phyloP scores from a whole-genome alignment of 2,329 filamentous ascomycete genomes.

The Ophiostoma australiae region DNA sequence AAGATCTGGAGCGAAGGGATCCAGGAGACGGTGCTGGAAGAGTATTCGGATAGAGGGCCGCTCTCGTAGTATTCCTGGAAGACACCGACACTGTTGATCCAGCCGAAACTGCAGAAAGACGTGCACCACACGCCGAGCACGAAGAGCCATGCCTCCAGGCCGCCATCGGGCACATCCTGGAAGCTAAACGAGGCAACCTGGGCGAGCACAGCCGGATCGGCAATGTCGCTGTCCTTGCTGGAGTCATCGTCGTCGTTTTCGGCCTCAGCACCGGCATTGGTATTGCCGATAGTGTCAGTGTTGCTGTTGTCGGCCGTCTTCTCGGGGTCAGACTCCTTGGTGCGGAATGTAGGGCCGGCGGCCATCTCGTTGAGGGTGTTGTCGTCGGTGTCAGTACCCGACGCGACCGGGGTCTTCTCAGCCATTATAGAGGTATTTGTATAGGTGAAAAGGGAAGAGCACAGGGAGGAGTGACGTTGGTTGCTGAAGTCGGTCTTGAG shows the following conservation, averaged over 20 bases:
- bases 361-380: constrained; percentile 18
- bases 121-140: constrained; percentile 41
- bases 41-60: constrained; percentile 44
- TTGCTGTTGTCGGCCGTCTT: constrained; percentile 9
- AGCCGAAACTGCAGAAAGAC: constrained; percentile 41
- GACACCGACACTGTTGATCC: constrained; percentile 44
- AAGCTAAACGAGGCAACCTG: constrained; percentile 12
- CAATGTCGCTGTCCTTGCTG: not conserved
- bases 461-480: not conserved
- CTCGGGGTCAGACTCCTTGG: constrained; percentile 19
- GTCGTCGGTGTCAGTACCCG: constrained; percentile 22
- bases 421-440: not conserved
- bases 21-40: constrained; percentile 56
- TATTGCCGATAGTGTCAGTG: not conserved
- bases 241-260: not conserved
- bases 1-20: constrained; percentile 46
- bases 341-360: constrained; percentile 6
- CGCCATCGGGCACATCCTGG: constrained; percentile 29
- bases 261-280: not conserved
- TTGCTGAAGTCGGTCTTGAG: not conserved
- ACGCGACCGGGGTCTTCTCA: constrained; percentile 12
- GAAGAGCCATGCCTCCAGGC: constrained; percentile 37
- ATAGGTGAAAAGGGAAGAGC: not conserved
- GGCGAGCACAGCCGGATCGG: not conserved
- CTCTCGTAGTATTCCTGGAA: constrained; percentile 57